Evolutionary conservation across 306 rosid species (phyloP).

Genomic region (Neltuma alba): DNA sequence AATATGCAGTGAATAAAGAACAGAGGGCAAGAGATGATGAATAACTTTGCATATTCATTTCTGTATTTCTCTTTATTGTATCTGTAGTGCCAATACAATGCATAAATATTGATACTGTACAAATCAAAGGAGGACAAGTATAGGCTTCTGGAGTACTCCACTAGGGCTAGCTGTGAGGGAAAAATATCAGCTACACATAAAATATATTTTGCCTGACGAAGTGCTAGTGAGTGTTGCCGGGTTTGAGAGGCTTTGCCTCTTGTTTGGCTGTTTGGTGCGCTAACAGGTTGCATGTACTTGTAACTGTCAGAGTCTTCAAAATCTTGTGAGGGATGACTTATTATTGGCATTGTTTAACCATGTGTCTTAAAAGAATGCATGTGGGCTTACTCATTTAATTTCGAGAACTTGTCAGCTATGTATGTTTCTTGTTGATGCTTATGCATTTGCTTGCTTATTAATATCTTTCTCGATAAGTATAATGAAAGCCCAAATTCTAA

Average conservation of each 20-base stretch:
- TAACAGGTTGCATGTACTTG: neutral
- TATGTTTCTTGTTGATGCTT: neutral
- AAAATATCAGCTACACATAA: too few species aligned
- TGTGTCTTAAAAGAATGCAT: neutral
- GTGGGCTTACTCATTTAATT: neutral
- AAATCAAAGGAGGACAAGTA: too few species aligned
- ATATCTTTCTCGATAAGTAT: neutral
- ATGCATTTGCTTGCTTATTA: neutral
- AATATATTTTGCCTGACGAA: too few species aligned
- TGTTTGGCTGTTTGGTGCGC: neutral
- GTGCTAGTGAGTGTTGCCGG: too few species aligned
- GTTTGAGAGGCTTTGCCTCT: neutral
- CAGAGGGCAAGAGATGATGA: neutral
- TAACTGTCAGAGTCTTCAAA: neutral
- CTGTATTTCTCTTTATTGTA: neutral
- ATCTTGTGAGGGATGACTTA: neutral
- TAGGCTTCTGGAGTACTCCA: too few species aligned
- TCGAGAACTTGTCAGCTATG: neutral
- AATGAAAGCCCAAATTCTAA: neutral
- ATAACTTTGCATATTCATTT: neutral
- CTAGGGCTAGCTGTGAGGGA: too few species aligned
- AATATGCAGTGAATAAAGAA: neutral
- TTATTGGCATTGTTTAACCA: neutral
- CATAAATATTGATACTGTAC: too few species aligned
- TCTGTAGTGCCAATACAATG: neutral